Base-by-base conservation (phyloP, 192 early-diverging fungal genomes). In the Cetraspora pellucida region DNA sequence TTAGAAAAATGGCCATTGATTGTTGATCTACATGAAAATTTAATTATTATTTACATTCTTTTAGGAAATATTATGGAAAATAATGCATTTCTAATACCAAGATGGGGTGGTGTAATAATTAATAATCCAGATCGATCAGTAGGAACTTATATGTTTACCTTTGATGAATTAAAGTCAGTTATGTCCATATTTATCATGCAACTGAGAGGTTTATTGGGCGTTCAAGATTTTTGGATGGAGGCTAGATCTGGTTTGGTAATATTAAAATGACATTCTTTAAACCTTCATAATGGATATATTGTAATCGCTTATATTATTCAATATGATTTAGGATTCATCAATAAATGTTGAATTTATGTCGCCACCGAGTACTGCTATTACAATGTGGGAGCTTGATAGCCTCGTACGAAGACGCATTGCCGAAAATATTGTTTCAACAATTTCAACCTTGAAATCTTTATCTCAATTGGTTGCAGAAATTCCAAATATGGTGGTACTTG, bases 81-180 rank as follows among this genome's bases (percentile, higher is more conserved):
- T 66, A 96, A 97, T 77, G 93, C 95, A 3, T 99, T 98, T 77
- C 74, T 96, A 31, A 91, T 98, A 54, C 94, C 96, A 47, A 92
- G 93, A 25, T 99, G 97, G 97, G 98, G 98, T 37, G 98, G 97
- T n/a, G 85, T 96, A 43, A 79, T 84, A 4, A 88, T 99, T 59
- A 74, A 82, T 10, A 96, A 95, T 47, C 87, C 87, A 8, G 80
- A 87, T 27, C 81, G 75, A 17, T 72, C 65, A 17, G 65, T 21
- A 45, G 50, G 64, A 43, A 44, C 19, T 14, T 14, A 76, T 57
- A 71, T 19, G 72, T 84, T 90, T 28, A 78, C 79, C 3, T 69
- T 71, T 8, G 73, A 78, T 2, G 89, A 94, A 8, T 74, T 97
- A 67, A 87, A 93, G 60, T 83, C 88, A 0, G 77, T 94, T 31